phyloP scores from a whole-genome alignment of 2,329 filamentous ascomycete genomes.

The Magnaporthales sp. region DNA sequence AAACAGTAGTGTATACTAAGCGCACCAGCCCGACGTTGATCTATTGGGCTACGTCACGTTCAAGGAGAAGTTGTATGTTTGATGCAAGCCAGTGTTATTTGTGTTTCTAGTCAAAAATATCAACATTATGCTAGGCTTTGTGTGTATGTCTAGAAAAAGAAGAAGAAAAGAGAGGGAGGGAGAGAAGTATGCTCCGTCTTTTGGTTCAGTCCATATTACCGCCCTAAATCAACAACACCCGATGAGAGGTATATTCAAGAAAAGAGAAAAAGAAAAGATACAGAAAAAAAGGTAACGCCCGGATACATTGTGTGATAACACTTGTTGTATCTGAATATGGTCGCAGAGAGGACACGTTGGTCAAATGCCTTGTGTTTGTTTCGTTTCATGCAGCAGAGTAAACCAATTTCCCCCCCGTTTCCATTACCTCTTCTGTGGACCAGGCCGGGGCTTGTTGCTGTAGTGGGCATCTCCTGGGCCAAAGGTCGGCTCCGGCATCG shows the following conservation, averaged over 20 bases:
- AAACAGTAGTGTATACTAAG: too few relatives aligned
- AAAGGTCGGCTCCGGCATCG: constrained; percentile 20
- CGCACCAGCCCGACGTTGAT: too few relatives aligned
- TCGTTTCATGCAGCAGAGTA: background rate
- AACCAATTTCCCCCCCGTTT: background rate
- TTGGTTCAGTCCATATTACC: background rate
- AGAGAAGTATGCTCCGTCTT: background rate
- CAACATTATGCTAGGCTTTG: background rate
- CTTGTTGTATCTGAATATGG: background rate
- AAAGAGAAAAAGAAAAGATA: background rate
- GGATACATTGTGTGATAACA: background rate
- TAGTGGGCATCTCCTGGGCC: constrained; percentile 23
- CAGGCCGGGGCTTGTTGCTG: constrained; percentile 15
- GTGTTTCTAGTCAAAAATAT: background rate
- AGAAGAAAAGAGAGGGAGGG: background rate
- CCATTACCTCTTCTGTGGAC: background rate
- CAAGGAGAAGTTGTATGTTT: background rate
- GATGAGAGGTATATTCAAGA: background rate
- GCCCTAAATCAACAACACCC: background rate
- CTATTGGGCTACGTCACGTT: background rate
- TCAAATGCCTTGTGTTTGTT: background rate
- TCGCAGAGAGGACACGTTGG: background rate
- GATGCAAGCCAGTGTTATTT: background rate
- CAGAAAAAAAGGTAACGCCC: background rate
- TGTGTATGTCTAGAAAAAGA: background rate